These are phyloP conservation scores for Cercophora sp. DNA, from an alignment of 495 filamentous ascomycete genomes.

Conservation along the genomic window DNA sequence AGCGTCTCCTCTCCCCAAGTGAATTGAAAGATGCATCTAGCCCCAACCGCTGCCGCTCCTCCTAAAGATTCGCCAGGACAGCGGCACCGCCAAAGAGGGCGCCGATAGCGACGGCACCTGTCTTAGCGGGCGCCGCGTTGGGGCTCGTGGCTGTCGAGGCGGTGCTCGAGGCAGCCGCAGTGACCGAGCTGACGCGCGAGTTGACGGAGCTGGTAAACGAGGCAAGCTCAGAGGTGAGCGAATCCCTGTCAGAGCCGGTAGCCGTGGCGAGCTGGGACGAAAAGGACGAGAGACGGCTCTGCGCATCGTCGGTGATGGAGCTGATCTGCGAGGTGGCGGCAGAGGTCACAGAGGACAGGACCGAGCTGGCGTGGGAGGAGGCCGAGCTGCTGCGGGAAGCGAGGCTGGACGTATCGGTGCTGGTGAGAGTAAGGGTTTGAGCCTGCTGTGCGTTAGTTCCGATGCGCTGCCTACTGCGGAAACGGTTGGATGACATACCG, in stretches of 20 bases:
- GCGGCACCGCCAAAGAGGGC: conserved; percentile 36
- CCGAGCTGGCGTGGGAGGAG: conserved; percentile 17
- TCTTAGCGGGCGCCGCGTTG: conserved; percentile 21
- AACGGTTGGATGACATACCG: conserved; percentile 15
- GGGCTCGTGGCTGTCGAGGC: conserved; percentile 11
- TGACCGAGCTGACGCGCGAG: conserved; percentile 14
- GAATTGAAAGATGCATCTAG: too few species aligned
- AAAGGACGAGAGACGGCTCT: conserved; percentile 3
- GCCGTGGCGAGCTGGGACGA: conserved; percentile 16
- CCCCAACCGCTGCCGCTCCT: neutral
- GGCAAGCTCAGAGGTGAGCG: conserved; percentile 19
- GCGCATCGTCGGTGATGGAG: conserved; percentile 16
- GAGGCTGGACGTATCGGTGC: too few species aligned
- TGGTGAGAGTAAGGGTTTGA: too few species aligned
- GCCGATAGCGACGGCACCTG: conserved; percentile 33
- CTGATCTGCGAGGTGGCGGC: conserved; percentile 13
- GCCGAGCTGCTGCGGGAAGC: conserved; percentile 13
- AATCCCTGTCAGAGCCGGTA: conserved; percentile 16
- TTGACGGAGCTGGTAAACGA: conserved; percentile 15
- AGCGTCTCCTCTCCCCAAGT: too few species aligned
- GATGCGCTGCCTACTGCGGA: neutral
- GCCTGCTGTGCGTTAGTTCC: conserved; percentile 22
- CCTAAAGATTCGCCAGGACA: conserved; percentile 26
- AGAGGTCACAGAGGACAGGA: conserved; percentile 15
- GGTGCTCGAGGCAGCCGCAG: conserved; percentile 8